Percentiles rank a stretch among this genome's conserved stretches.
Conservation (phyloP, 1,284 basidiomycete genomes). For the Phaffia rhodozyma region DNA sequence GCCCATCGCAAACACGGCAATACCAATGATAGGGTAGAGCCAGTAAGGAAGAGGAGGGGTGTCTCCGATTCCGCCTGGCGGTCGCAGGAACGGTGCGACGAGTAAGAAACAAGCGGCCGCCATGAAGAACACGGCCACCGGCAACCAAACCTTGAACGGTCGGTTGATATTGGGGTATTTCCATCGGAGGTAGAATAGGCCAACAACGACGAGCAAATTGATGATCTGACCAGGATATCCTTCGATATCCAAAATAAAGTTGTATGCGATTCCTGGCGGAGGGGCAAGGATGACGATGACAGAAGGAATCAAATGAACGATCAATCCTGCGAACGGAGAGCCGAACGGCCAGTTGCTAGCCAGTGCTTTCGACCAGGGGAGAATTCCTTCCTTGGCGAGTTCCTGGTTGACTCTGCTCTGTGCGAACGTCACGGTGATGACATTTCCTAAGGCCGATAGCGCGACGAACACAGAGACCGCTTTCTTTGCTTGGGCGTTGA, state of each 20-base stretch:
- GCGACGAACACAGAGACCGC: slow-evolving; percentile 46
- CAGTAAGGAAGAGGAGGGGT: slow-evolving; percentile 51
- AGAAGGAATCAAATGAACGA: slow-evolving; percentile 38
- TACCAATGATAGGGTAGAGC: slow-evolving; percentile 31
- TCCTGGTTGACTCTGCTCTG: slow-evolving; percentile 43
- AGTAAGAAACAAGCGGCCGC: slow-evolving; percentile 45
- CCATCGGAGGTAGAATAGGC: slow-evolving; percentile 48
- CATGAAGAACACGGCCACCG: slow-evolving; percentile 47
- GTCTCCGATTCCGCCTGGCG: slow-evolving; percentile 45
- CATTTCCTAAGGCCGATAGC: slow-evolving; percentile 38
- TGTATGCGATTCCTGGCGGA: slow-evolving; percentile 40
- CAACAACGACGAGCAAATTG: slow-evolving; percentile 47
- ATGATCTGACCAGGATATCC: slow-evolving; percentile 49
- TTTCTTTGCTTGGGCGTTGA: slow-evolving; percentile 40
- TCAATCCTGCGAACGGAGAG: slow-evolving; percentile 40
- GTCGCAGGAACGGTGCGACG: slow-evolving; percentile 46
- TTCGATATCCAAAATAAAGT: slow-evolving; percentile 47
- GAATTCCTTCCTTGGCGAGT: slow-evolving; percentile 45
- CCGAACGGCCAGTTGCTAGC: slow-evolving; percentile 42
- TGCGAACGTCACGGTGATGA: slow-evolving; percentile 37
- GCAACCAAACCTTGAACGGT: slow-evolving; percentile 54
- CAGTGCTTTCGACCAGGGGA: slow-evolving; percentile 40
- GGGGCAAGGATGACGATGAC: slow-evolving; percentile 43
- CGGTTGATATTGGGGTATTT: slow-evolving; percentile 40
- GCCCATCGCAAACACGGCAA: slow-evolving; percentile 42